These are phyloP conservation scores for Klebsormidium nitens DNA, from an alignment of 139 green algal genomes.

Conservation along the genomic window DNA sequence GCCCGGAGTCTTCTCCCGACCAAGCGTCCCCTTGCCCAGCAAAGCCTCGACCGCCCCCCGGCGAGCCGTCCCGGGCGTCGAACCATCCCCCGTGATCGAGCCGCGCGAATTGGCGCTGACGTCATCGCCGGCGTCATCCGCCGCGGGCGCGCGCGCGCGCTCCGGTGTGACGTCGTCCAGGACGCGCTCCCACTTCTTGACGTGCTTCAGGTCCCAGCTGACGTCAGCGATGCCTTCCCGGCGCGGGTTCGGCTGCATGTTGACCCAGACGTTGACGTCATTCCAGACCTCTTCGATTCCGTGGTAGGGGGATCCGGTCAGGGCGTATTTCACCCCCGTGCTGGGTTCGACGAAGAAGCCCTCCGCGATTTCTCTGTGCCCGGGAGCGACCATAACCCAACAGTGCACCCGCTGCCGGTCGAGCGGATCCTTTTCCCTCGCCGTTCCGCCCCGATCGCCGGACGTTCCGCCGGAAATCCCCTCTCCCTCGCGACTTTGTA, in stretches of 20 bases:
- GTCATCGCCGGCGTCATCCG: slow-evolving; percentile 14
- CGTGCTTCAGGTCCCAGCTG: slow-evolving; percentile 32
- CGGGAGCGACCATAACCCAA: slow-evolving; percentile 72
- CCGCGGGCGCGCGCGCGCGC: slow-evolving; percentile 1
- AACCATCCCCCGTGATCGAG: too few species aligned
- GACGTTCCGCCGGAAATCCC: too few species aligned
- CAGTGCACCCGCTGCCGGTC: slow-evolving; percentile 55
- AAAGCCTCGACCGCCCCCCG: too few species aligned
- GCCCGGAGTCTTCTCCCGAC: too few species aligned
- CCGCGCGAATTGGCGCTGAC: too few species aligned
- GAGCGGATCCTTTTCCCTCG: slow-evolving; percentile 3
- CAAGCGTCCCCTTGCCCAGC: too few species aligned
- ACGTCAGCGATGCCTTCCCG: background rate
- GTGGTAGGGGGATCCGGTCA: slow-evolving; percentile 55
- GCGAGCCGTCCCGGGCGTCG: too few species aligned
- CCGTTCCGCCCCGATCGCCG: background rate
- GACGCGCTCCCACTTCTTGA: slow-evolving; percentile 63
- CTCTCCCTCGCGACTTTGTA: too few species aligned
- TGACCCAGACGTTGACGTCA: slow-evolving; percentile 62
- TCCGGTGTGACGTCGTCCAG: slow-evolving; percentile 48
- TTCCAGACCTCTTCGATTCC: slow-evolving; percentile 73
- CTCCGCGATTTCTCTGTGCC: slow-evolving; percentile 55
- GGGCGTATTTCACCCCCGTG: slow-evolving; percentile 53
- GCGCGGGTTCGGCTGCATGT: slow-evolving; percentile 53
- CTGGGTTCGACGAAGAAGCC: slow-evolving; percentile 66